phyloP scores from a whole-genome alignment of 2,329 filamentous ascomycete genomes.

The Nemania diffusa region DNA sequence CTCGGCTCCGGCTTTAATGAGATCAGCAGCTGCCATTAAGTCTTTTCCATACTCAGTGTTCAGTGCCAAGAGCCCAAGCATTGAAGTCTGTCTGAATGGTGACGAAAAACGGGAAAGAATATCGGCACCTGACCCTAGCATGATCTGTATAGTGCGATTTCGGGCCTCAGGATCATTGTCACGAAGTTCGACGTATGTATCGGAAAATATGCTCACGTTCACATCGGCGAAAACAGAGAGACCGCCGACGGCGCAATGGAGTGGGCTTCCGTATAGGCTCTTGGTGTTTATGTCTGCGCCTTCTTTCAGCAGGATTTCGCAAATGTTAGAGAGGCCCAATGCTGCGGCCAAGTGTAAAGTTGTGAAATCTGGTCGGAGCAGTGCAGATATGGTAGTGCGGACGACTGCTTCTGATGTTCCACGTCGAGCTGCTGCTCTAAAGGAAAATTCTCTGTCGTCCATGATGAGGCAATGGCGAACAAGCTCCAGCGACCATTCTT shows the following conservation, averaged over 20 bases:
- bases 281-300: no score
- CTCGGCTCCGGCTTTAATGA: no score
- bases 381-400: neutral
- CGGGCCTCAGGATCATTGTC: neutral
- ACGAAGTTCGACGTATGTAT: no score
- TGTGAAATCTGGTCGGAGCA: conserved; percentile 21
- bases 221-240: neutral
- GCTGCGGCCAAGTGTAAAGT: conserved; percentile 21
- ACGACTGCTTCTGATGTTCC: no score
- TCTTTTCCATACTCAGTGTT: no score
- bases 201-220: no score
- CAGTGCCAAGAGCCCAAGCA: no score
- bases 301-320: conserved; percentile 8
- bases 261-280: conserved; percentile 19
- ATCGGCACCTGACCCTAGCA: conserved; percentile 16
- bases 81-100: conserved; percentile 7
- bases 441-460: no score
- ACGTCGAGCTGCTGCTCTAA: no score
- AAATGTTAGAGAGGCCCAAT: conserved; percentile 11
- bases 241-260: conserved; percentile 16
- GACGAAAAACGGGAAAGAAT: neutral
- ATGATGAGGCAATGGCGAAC: no score
- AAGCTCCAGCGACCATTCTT: no score
- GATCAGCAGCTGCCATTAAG: no score
- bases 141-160: conserved; percentile 10